Base-by-base conservation (phyloP, 805 yeast species). In the Dipodascus albidus region DNA sequence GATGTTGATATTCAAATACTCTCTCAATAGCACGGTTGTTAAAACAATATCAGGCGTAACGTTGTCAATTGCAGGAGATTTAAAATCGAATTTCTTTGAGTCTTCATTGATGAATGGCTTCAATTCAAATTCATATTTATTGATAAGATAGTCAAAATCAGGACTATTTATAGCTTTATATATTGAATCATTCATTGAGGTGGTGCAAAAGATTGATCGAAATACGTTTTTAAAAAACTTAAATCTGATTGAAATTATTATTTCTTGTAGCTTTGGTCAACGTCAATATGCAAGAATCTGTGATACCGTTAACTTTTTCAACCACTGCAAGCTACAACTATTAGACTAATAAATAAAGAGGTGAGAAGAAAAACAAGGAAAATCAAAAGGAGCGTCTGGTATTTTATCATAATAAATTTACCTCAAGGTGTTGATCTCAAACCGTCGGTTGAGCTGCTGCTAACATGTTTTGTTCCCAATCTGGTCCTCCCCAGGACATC, bases 1-100 rank as follows among this genome's bases (percentile, higher is more conserved):
- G 3, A 59, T 48, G 9, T 51, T 47, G n/a, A 58, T 31, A 15
- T 50, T 54, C 42, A 57, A 53, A 44, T 57, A 53, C 21, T 57
- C 47, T 20, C 52, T 23, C 23, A 58, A 48, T n/a, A 58, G 52
- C 1, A 47, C 57, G 2, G 51, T 48, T 9, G 51, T 50, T 38
- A 59, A 47, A 23, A 21, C 33, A 50, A 38, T 38, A 14, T 38
- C 44, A 4, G 44, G 44, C 20, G 44, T 38, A 4, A 19, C 15
- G 6, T 27, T 6, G 11, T 27, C 33, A 27, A 11, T 6, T 6
- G 33, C 9, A 6, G 9, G 33, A 11, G 33, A 27, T 11, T 27
- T 6, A 27, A 27, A 27, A 27, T 27, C 33, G 11, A 27, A 27
- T 11, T 27, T 27, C 9, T 11, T 11, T 27, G 33, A 27, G 9